These are phyloP conservation scores for Trichosanthes cucumerina DNA, from an alignment of 306 rosid genomes.

Conservation along the genomic window DNA sequence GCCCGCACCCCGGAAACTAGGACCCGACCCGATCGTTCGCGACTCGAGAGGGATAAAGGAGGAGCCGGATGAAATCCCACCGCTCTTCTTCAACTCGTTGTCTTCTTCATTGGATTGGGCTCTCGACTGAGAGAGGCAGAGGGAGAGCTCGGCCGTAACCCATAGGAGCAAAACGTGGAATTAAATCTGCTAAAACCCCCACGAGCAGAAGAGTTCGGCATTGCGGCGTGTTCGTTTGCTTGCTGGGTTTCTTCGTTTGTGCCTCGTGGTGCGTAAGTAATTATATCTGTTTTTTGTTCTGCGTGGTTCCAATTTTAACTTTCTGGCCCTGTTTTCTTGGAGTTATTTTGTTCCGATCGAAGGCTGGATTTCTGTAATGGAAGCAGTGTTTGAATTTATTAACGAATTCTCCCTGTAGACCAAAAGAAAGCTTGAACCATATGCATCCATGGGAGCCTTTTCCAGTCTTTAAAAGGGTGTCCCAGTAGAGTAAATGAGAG, in stretches of 20 bases:
- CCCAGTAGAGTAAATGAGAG: neutral
- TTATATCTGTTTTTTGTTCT: neutral
- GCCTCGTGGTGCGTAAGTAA: neutral
- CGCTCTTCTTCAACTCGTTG: neutral
- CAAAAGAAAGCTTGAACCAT: neutral
- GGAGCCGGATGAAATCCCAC: neutral
- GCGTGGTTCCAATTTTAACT: neutral
- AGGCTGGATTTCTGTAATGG: neutral
- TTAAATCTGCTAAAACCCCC: neutral
- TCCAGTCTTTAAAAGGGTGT: neutral
- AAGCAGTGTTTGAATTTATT: neutral
- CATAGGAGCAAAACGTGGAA: neutral
- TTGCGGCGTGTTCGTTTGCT: neutral
- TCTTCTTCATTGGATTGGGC: neutral
- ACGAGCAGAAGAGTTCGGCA: neutral
- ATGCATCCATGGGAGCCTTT: neutral
- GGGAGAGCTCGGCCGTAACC: neutral
- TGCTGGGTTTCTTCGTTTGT: neutral
- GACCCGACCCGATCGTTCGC: neutral
- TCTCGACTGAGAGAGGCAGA: neutral
- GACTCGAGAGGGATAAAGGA: neutral
- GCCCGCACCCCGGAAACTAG: neutral
- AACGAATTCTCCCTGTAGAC: neutral
- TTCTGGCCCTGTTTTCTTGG: neutral
- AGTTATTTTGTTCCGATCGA: neutral